These are phyloP conservation scores for Moringa oleifera DNA, from an alignment of 345 rosid species.

Conservation along the genomic window DNA sequence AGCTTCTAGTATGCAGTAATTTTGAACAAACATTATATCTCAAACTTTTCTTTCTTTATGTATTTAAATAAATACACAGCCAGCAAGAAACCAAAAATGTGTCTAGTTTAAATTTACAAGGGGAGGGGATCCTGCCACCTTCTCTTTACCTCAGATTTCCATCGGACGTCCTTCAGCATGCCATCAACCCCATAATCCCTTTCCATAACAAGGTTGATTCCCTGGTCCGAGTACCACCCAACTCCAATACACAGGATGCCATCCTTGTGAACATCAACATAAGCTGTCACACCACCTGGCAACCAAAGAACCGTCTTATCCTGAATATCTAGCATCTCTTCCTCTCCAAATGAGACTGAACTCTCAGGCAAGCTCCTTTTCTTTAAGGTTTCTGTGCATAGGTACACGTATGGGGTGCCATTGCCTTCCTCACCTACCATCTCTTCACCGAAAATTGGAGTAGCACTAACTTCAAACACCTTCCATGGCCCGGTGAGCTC, in stretches of 20 bases:
- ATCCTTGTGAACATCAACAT: slow-evolving; percentile 65
- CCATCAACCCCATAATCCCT: slow-evolving; percentile 85
- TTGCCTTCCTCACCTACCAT: slow-evolving; percentile 21
- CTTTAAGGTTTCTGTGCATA: slow-evolving; percentile 80
- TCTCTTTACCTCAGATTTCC: slow-evolving; percentile 78
- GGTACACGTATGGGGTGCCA: slow-evolving; percentile 50
- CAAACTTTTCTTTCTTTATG: too few species aligned
- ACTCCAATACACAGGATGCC: slow-evolving; percentile 76
- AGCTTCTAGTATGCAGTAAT: too few species aligned
- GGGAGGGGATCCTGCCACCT: slow-evolving; percentile 48
- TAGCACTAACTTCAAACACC: slow-evolving; percentile 84
- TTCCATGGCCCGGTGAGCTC: slow-evolving; percentile 90
- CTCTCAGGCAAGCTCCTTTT: slow-evolving; percentile 70
- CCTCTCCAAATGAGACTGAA: slow-evolving; percentile 60
- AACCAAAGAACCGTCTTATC: slow-evolving; percentile 77
- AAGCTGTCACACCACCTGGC: slow-evolving; percentile 75
- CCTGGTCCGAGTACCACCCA: slow-evolving; percentile 93
- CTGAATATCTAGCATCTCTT: slow-evolving; percentile 72
- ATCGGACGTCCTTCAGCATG: slow-evolving; percentile 71
- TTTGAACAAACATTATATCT: too few species aligned
- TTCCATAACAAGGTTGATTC: slow-evolving; percentile 88
- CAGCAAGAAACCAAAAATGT: too few species aligned
- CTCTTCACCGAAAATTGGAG: slow-evolving; percentile 68
- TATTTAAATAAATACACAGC: too few species aligned
- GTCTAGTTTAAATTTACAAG: slow-evolving; percentile 13